phyloP scores from a whole-genome alignment of 2,329 filamentous ascomycete species.

The Colletotrichum higginsianum region DNA sequence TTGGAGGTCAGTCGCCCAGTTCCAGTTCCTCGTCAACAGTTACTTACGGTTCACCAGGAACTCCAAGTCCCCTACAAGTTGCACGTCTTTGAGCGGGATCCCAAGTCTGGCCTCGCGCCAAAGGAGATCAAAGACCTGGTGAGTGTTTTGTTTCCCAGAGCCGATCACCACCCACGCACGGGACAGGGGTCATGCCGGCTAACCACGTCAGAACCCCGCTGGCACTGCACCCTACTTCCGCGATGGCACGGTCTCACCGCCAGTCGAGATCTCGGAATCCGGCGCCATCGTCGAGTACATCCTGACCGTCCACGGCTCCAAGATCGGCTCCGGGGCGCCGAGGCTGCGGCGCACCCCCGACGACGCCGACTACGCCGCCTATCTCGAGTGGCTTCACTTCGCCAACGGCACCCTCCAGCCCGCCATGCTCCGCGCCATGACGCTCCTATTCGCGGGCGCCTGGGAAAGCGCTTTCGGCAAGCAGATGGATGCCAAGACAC shows the following conservation, averaged over 20 bases:
- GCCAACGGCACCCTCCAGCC: constrained; percentile 62
- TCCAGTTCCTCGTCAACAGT: background rate
- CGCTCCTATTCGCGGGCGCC: constrained; percentile 46
- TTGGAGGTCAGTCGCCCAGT: constrained; percentile 27
- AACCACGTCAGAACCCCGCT: constrained; percentile 55
- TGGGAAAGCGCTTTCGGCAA: constrained; percentile 36
- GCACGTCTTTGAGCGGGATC: constrained; percentile 31
- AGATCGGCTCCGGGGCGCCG: constrained; percentile 52
- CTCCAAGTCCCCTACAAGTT: constrained; percentile 40
- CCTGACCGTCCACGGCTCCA: constrained; percentile 62
- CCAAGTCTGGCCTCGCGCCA: constrained; percentile 29
- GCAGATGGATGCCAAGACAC: constrained; percentile 12
- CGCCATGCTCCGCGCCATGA: constrained; percentile 55
- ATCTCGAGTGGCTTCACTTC: constrained; percentile 77
- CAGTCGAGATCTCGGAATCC: constrained; percentile 65
- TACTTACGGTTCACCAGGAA: constrained; percentile 25
- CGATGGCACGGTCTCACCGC: constrained; percentile 63
- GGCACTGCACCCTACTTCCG: constrained; percentile 74
- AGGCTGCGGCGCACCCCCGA: constrained; percentile 57
- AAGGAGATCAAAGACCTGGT: constrained; percentile 36
- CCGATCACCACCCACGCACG: background rate
- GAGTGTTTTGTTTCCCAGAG: background rate
- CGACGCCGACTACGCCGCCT: constrained; percentile 69
- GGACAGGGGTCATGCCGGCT: background rate
- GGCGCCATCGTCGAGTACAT: constrained; percentile 76